Evolutionary conservation across 495 filamentous ascomycete species (phyloP), one percentile per base, ranked within the genome.

Genomic region (Podospora anserina): DNA sequence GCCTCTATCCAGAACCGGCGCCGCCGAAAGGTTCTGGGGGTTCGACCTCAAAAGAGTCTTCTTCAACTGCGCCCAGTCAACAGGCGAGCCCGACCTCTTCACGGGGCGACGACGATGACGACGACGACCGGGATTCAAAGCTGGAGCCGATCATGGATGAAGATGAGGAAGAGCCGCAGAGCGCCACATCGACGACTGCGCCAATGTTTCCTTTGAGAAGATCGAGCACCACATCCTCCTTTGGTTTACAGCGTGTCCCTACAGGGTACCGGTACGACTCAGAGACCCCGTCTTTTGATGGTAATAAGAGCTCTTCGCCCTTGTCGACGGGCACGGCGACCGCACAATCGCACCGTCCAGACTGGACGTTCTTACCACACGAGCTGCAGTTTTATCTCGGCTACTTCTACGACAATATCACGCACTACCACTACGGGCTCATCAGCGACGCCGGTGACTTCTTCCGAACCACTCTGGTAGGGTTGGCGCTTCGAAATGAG

Each of bases 311-410:
- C 55, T 75, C 80, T 20, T 85, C 85, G 9, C 83, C 85, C 15
- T 71, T 79, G 34, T 83, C 84, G 23, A 77, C 76, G 5, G 77
- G 78, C 59, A 77, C 79, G 1, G 77, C 74, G 65, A 72, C 68
- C 23, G 74, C 72, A 34, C 75, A 70, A 0, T 57, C 73, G 3
- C 57, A 72, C 44, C 74, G 70, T 3, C 72, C 77, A 13, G 80
- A 84, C 59, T 83, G 82, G 82, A 78, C 83, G 19, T 83, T 85
- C 58, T 78, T 91, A 0, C 78, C 88, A 2, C 82, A 85, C 53
- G 92, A 96, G 74, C 68, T 95, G 53, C 87, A 89, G 53, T 92
- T 89, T 70, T 94, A 94, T 76, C 80, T 98, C 55, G 82, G 86
- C 61, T 97, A 92, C 78, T 90, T 91, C 75, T 85, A 83, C 65